Base-by-base conservation (phyloP, 2,329 filamentous ascomycete species). In the Fusarium circinatum region DNA sequence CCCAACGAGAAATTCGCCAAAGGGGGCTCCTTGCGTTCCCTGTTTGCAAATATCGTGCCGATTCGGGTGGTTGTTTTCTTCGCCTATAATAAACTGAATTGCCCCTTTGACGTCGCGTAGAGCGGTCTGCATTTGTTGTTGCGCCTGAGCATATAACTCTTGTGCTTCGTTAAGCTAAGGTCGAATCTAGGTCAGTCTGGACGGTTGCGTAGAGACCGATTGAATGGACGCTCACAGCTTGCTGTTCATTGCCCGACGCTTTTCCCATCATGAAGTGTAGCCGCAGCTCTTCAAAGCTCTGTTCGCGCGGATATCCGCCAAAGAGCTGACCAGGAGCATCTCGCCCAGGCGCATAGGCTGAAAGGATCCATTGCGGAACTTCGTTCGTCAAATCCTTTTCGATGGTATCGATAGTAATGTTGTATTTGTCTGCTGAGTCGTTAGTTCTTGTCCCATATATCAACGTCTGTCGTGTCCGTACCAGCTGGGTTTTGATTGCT, bases 201-300 rank as follows among this genome's bases (percentile, higher is more conserved):
- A 44, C 34, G 36, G 24, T 20, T 15, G 17, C 36, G 17, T 30
- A 38, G 15, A 7, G 22, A 32, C 39, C 34, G 15, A n/a, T 70
- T 41, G 36, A 78, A 17, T 14, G 17, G 47, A 20, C 24, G 79
- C 85, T 62, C 80, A 89, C 87, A 61, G 87, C 88, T 62, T 84
- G 83, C 62, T 88, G 84, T 18, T 85, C 83, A 63, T 91, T 93
- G 3, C 93, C 93, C 13, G 87, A 79, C 14, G 89, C 87, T 45
- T 86, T 84, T 5, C 89, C 89, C 59, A 80, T 78, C 77, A 91
- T 85, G 78, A 96, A 95, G 79, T 94, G 92, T 28, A 95, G 80
- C 56, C 95, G 89, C 80, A 97, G 89, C 82, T 98, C 96, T 81
- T 98, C 96, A 45, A 93, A 92, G 78, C 94, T 97, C 81, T 95